Base-by-base conservation (phyloP, 371 early-diverging fungal genomes). In the Synchytrium microbalum region DNA sequence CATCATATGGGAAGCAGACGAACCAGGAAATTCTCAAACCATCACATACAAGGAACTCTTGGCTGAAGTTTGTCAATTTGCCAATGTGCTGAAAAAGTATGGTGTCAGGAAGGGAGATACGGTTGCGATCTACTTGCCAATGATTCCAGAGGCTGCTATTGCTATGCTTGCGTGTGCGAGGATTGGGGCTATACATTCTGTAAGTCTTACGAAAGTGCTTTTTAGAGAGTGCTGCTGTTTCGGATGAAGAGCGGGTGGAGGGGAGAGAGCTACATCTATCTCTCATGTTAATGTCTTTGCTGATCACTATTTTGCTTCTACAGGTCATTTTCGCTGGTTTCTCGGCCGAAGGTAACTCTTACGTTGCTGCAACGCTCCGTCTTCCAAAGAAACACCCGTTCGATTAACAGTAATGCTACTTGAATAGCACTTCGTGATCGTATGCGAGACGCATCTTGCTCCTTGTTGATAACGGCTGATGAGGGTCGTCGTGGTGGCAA, bases 121-220 rank as follows among this genome's bases (percentile, higher is more conserved):
- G 2, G 95, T 98, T 26, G 84, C 92, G 32, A 88, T 97, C 66
- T 98, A 98, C 74, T 66, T 71, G 67, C 67, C 67, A 24, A 97
- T 95, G 95, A 86, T 92, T 33, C 95, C 96, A 14, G 91, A 96
- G 72, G 92, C 98, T 2, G 85, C 91, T 1, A 85, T 91, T 61
- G 85, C 92, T 0, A 86, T 93, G 81, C 82, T 99, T 33, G 96
- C 98, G 19, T 95, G 95, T 76, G 91, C 95, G 1, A 84, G 97
- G 52, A 77, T 98, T 24, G 99, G 98, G 24, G 84, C 91, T 13
- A 75, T 93, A 28, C 98, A 96, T 65, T 83, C n/a, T n/a, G n/a
- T n/a, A n/a, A n/a, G n/a, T n/a, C n/a, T n/a, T n/a, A n/a, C n/a
- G n/a, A n/a, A n/a, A n/a, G 14, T 51, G 51, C 51, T 14, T 14